Base-by-base conservation (phyloP, 176 grass and related monocot species). In the Urochloa ruziziensis region DNA sequence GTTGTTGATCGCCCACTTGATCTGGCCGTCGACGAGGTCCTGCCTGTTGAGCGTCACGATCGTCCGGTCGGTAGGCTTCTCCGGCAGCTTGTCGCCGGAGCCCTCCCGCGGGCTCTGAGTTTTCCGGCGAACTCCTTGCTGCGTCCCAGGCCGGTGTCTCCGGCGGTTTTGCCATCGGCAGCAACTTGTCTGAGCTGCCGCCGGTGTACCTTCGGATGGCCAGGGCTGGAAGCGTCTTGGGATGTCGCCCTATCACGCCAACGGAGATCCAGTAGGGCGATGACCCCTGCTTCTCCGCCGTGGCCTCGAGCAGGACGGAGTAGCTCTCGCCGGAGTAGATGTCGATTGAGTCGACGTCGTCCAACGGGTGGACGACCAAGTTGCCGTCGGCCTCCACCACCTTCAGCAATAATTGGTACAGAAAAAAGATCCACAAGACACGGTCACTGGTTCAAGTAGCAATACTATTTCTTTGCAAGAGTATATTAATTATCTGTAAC, bases 311-410 rank as follows among this genome's bases (percentile, higher is more conserved):
- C n/a, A 97, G 87, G 9, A 90, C 89, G 5, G 94, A 97, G 82
- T 97, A 97, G 80, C 91, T 94, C 49, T 97, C 91, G 36, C 94
- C 94, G 49, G 94, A 97, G 87, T 94, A 90, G 85, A 97, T 84
- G 80, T 94, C 94, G 15, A 97, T 90, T 82, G 88, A 87, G 61
- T 88, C 52, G 7, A 94, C 85, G 0, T 36, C 87, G 0, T 36
- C 53, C 57, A 94, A 92, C 67, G 89, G 91, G 7, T 79, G 6
- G 36, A 3, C 71, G 16, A 90, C 87, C 27, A 85, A 86, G 87
- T 97, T 97, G 43, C 94, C 94, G 61, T 97, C 94, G 27, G 94
- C 94, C 75, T 97, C 94, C 54, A 97, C 91, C 23, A 97, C 80
- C 23, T 44, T 97, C 87, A 97, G 49, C 78, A n/a, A n/a, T n/a